Base-by-base conservation (phyloP, 768 basidiomycete genomes). In the Rhodotorula babjevae region DNA sequence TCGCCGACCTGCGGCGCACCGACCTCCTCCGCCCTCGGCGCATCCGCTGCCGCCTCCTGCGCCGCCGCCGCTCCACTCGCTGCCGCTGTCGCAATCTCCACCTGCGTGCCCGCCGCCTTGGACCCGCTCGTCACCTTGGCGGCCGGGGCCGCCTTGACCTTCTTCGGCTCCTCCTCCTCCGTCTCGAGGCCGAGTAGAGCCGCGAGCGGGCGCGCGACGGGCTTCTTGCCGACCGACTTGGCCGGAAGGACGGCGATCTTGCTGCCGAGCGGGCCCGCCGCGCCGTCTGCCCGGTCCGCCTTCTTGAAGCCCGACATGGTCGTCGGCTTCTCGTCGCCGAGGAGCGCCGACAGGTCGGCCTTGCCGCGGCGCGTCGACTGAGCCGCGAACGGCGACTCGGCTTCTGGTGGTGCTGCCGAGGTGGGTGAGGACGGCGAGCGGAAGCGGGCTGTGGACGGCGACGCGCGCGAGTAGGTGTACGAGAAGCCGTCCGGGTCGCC, bases 271-370 rank as follows among this genome's bases (percentile, higher is more conserved):
- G 62, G 53, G 1, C 65, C 66, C 18, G 58, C 25, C 14, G 25
- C 2, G 3, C 52, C 56, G 16, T 63, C 63, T 14, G 31, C 27
- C 14, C 73, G 23, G 40, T 57, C 67, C 4, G 49, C 47, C 46
- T 65, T 60, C 50, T 44, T 58, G 55, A 72, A 72, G 49, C 50
- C 65, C 33, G 74, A 71, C 25, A 12, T 19, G 7, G 60, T 23
- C 29, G 65, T 29, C 15, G 70, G 69, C 64, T 69, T 68, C 61
- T 75, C 74, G 33, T 72, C 74, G 29, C 74, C 74, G 18, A 76
- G 65, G 7, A 76, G 42, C 7, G 61, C 70, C 14, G 74, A 65
- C 8, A 75, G 23, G 40, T 74, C 73, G 3, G 68, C 46, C 44
- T 58, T 66, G 36, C 14, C 36, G 25, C 47, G 58, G 0, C 23